Evolutionary conservation across 331 rosid species (phyloP).

Genomic region (Prunus yedoensis): DNA sequence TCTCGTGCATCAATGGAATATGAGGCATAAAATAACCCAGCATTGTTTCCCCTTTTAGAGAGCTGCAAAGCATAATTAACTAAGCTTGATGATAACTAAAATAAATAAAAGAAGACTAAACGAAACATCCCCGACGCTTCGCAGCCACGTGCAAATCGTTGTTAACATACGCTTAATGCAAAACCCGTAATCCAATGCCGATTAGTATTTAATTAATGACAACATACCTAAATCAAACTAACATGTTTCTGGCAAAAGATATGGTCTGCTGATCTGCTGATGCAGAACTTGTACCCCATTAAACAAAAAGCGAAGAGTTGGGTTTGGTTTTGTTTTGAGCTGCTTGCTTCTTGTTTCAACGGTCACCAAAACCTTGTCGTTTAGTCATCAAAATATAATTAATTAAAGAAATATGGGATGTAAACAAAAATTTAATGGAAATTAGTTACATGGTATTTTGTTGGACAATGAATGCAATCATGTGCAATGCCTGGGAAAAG

Average conservation of each 20-base stretch:
- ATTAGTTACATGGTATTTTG: background rate
- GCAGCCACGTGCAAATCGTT: slow-evolving; percentile 37
- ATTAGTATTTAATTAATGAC: background rate
- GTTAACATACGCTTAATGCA: background rate
- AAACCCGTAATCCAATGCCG: slow-evolving; percentile 14
- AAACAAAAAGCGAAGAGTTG: background rate
- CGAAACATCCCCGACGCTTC: slow-evolving; percentile 37
- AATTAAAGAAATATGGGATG: background rate
- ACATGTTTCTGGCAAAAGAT: slow-evolving; percentile 4
- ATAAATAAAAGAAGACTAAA: background rate
- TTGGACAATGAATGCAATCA: slow-evolving; percentile 5
- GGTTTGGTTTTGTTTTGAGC: background rate
- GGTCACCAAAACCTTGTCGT: background rate
- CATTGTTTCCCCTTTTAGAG: background rate
- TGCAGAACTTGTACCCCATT: background rate
- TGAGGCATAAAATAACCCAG: background rate
- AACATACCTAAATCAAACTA: background rate
- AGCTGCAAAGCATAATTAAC: background rate
- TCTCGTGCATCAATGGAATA: slow-evolving; percentile 14
- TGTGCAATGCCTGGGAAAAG: slow-evolving; percentile 19
- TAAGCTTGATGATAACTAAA: no score
- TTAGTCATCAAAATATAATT: background rate
- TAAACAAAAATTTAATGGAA: no score
- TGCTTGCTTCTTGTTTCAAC: background rate
- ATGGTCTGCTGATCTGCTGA: background rate